These are phyloP conservation scores for Diaporthe nobilis DNA, from an alignment of 2,329 filamentous ascomycete species.

Conservation along the genomic window DNA sequence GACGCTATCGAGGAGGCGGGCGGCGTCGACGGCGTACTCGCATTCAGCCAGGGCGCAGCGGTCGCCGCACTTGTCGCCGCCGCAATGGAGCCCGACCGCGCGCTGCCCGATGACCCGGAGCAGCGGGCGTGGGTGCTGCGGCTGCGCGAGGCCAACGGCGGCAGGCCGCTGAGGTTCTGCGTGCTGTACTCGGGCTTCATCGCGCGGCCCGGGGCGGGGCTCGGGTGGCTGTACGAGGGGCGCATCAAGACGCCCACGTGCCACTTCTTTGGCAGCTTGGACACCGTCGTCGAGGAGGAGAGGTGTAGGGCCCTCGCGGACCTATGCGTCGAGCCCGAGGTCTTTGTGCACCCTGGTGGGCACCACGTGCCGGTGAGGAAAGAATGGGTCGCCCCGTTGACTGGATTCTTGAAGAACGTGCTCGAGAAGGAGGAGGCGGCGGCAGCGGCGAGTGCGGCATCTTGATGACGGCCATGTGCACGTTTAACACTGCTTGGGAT, in stretches of 20 bases:
- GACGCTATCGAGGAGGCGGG: conserved; percentile 69
- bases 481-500: neutral
- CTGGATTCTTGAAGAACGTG: conserved; percentile 73
- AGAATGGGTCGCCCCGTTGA: conserved; percentile 84
- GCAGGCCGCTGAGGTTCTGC: conserved; percentile 73
- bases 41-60: conserved; percentile 86
- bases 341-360: conserved; percentile 84
- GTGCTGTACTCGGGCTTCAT: conserved; percentile 84
- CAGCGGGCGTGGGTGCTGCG: conserved; percentile 61
- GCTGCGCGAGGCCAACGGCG: conserved; percentile 64
- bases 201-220: conserved; percentile 67
- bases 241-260: conserved; percentile 73
- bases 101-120: conserved; percentile 42
- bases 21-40: conserved; percentile 82
- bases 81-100: conserved; percentile 71
- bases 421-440: conserved; percentile 27
- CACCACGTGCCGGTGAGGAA: conserved; percentile 90
- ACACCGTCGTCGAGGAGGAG: conserved; percentile 73
- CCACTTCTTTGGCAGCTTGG: conserved; percentile 74
- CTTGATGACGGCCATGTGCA: neutral
- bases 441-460: neutral
- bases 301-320: conserved; percentile 63
- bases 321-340: conserved; percentile 60
- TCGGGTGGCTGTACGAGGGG: conserved; percentile 75
- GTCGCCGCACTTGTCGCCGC: conserved; percentile 80